Base-by-base conservation (phyloP, 768 basidiomycete genomes). In the Austroboletus festivus region DNA sequence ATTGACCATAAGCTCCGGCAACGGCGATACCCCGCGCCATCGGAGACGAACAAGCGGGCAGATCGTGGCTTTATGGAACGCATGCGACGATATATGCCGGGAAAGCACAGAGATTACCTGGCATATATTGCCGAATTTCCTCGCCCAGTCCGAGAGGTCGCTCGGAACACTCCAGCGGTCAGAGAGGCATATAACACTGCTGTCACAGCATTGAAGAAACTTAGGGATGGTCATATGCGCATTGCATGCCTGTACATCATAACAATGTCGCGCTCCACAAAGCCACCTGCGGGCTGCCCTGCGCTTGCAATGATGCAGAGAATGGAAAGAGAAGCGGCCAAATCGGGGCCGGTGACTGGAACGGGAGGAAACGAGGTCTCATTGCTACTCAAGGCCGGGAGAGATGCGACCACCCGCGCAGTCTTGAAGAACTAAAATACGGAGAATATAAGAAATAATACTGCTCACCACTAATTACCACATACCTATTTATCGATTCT, bases 71-170 rank as follows among this genome's bases (percentile, higher is more conserved):
- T 97, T 72, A 93, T 98, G 85, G 84, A 87, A 49, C 79, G 91
- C 41, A 96, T 96, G 93, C 73, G 89, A 48, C 79, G 81, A 19
- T 98, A 98, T 70, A 98, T 98, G 95, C 94, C 95, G 0, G 86
- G 87, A 13, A 80, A 79, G 46, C 95, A 97, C 70, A 84, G 89
- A 37, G 82, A 85, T 39, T 98, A 93, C 71, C 79, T 98, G 46
- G 67, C 70, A 20, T 79, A 83, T 57, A 77, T 98, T 31, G 72
- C 79, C 2, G 68, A 73, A 12, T 73, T 76, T 44, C 77, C 81
- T 13, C 82, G 71, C n/a, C 74, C 82, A 19, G 59, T 91, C 44
- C 81, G 89, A 20, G 76, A 81, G 31, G 68, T 84, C 26, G 86
- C 83, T 2, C 73, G 74, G 48, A 63, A 68, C 37, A 81, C 75